phyloP scores from a whole-genome alignment of 805 yeast species.

The Maudiozyma barnettii region DNA sequence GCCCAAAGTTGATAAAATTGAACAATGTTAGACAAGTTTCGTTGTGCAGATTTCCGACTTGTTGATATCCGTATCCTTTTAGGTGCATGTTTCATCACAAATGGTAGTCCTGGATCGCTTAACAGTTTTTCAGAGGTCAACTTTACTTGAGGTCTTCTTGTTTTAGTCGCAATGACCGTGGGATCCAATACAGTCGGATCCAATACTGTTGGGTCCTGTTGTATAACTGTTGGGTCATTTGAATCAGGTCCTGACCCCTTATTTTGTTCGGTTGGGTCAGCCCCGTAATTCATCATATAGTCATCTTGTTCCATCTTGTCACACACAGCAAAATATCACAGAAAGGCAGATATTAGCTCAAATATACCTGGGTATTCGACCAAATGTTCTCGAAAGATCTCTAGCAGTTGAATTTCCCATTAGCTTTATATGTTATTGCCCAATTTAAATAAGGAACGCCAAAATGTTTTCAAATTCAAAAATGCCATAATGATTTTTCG shows the following conservation, averaged over 20 bases:
- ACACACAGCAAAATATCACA: not conserved
- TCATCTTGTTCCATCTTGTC: constrained; percentile 6
- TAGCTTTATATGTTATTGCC: no score
- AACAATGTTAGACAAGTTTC: constrained; percentile 32
- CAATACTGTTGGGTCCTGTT: constrained; percentile 1
- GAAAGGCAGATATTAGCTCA: not conserved
- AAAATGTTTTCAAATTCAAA: no score
- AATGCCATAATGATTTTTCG: no score
- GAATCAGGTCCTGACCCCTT: not conserved
- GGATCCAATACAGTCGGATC: constrained; percentile 19
- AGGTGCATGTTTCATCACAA: constrained; percentile 32
- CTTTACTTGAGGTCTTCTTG: constrained; percentile 32
- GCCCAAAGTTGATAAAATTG: constrained; percentile 66
- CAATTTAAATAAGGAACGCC: no score
- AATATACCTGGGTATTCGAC: not conserved
- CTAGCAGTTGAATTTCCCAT: no score
- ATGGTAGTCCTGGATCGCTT: constrained; percentile 48
- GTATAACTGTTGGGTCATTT: not conserved
- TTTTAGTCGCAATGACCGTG: constrained; percentile 14
- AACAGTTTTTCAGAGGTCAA: constrained; percentile 45
- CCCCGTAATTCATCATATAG: constrained; percentile 2
- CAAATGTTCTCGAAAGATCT: no score
- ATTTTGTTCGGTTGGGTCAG: constrained; percentile 1
- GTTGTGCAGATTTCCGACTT: constrained; percentile 16
- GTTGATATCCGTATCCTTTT: constrained; percentile 29